Percentiles rank a stretch among this genome's conserved stretches.
These are phyloP conservation scores for Hansenula lynferdii DNA, from an alignment of 1,139 yeast species.

Conservation along the genomic window DNA sequence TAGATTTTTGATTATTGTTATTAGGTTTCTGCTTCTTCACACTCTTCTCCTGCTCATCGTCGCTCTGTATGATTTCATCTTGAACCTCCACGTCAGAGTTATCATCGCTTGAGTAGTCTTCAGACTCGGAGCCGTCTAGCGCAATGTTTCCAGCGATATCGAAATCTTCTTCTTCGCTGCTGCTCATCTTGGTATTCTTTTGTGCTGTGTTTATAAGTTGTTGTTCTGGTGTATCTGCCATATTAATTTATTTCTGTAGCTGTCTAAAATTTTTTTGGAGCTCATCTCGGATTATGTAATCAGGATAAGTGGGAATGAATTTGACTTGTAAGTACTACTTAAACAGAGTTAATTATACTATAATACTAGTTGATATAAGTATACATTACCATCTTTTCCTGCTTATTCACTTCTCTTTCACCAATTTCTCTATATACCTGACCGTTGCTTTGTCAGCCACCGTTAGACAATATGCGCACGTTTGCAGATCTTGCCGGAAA, in stretches of 20 bases:
- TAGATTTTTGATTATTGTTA: slow-evolving; percentile 17
- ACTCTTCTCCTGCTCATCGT: slow-evolving; percentile 24
- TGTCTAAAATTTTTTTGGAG: slow-evolving; percentile 2
- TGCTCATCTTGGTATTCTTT: slow-evolving; percentile 22
- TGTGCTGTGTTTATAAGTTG: neutral
- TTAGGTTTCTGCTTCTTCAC: slow-evolving; percentile 24
- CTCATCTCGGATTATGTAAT: slow-evolving; percentile 2
- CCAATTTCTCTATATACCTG: too few relatives aligned
- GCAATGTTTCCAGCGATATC: slow-evolving; percentile 70
- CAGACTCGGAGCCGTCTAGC: slow-evolving; percentile 38
- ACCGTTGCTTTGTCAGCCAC: too few relatives aligned
- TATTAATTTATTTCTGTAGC: neutral
- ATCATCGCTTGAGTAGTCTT: slow-evolving; percentile 30
- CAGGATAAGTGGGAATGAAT: too few relatives aligned
- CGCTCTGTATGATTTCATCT: slow-evolving; percentile 52
- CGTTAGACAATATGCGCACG: too few relatives aligned
- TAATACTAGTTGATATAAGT: too few relatives aligned
- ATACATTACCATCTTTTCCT: too few relatives aligned
- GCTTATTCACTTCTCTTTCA: too few relatives aligned
- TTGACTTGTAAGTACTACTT: too few relatives aligned
- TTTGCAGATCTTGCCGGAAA: too few relatives aligned
- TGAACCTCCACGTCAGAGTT: slow-evolving; percentile 37
- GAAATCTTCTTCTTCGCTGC: slow-evolving; percentile 54
- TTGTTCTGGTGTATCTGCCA: neutral
- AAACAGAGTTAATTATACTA: too few relatives aligned